Base-by-base conservation (phyloP, 371 early-diverging fungal genomes). In the Mortierella sp. region DNA sequence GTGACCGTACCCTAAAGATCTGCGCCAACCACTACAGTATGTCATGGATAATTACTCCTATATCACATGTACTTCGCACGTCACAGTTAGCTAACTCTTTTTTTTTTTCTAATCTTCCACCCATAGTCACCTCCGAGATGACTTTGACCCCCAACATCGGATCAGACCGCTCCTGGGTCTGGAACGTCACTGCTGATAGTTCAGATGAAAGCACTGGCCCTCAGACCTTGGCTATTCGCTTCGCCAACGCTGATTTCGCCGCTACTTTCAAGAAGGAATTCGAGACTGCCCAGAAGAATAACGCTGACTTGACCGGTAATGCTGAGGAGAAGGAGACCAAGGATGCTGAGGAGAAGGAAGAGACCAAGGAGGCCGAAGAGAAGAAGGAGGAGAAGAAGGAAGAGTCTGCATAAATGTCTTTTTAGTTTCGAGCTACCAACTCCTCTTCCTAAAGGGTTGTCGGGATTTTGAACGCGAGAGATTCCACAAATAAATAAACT, bases 111-210 rank as follows among this genome's bases (percentile, higher is more conserved):
- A 13, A 36, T 66, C 32, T 40, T 16, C n/a, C 22, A 11, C 24
- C 19, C 58, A 48, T 69, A 88, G 93, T 98, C 70, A 90, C 96
- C 62, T 71, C 90, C n/a, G 94, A 94, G 45, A 97, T 98, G 94
- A 86, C 86, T 47, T 91, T 98, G 70, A 84, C 91, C 40, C 95
- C 98, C 57, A 98, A 98, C 77, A 94, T 97, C 69, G 98, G 97
- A 58, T 96, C 96, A 33, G 99, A 98, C 88, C 96, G 98, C 74
- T 97, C 97, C 45, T 98, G 98, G 98, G 98, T 98, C 33, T 98
- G 95, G 94, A 96, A 89, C 70, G 94, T 92, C 45, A 58, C 74
- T 45, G 22, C 79, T 24, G 99, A 98, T 78, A 88, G 94, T 58
- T 93, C 97, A 50, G 99, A 98, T 43, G 98, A 94, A 38, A 93